Conservation (phyloP, 2,329 filamentous ascomycete genomes). For the Leptodontidium sp. region DNA sequence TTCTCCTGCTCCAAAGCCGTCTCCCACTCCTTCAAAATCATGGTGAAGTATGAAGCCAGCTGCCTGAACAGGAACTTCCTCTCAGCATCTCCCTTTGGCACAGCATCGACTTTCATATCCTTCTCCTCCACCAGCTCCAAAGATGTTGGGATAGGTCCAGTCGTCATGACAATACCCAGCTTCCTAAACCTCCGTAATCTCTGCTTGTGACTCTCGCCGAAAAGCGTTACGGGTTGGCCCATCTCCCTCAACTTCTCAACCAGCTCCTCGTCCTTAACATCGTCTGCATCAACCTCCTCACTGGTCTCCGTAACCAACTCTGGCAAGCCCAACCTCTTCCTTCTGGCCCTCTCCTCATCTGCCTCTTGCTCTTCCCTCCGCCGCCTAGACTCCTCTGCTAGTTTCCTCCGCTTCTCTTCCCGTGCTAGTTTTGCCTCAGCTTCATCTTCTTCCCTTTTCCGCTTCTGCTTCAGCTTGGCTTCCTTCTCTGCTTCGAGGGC, state of each 20-base stretch:
- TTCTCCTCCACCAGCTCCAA: slow-evolving; percentile 81
- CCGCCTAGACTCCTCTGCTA: slow-evolving; percentile 81
- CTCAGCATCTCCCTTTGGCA: slow-evolving; percentile 69
- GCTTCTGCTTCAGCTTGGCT: slow-evolving; percentile 77
- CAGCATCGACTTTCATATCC: slow-evolving; percentile 82
- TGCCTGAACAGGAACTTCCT: slow-evolving; percentile 82
- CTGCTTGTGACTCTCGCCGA: slow-evolving; percentile 80
- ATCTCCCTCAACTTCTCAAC: slow-evolving; percentile 71
- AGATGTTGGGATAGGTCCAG: slow-evolving; percentile 87
- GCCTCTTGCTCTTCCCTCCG: slow-evolving; percentile 76
- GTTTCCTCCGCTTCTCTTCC: slow-evolving; percentile 80
- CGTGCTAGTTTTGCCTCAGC: slow-evolving; percentile 72
- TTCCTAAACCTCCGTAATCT: slow-evolving; percentile 76
- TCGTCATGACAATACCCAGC: slow-evolving; percentile 66
- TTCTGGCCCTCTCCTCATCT: slow-evolving; percentile 74
- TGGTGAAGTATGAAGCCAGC: slow-evolving; percentile 92
- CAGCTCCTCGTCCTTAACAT: slow-evolving; percentile 77
- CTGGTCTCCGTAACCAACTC: slow-evolving; percentile 67
- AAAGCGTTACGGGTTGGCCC: slow-evolving; percentile 77
- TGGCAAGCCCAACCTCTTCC: slow-evolving; percentile 82
- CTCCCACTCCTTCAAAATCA: slow-evolving; percentile 92
- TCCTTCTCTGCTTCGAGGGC: slow-evolving; percentile 75
- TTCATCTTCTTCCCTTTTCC: slow-evolving; percentile 88
- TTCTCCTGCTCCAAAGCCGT: slow-evolving; percentile 73
- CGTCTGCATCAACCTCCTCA: slow-evolving; percentile 60